Evolutionary conservation across 2,329 filamentous ascomycete species (phyloP), one percentile per base, ranked within the genome.

Genomic region (Cryphonectria japonica): DNA sequence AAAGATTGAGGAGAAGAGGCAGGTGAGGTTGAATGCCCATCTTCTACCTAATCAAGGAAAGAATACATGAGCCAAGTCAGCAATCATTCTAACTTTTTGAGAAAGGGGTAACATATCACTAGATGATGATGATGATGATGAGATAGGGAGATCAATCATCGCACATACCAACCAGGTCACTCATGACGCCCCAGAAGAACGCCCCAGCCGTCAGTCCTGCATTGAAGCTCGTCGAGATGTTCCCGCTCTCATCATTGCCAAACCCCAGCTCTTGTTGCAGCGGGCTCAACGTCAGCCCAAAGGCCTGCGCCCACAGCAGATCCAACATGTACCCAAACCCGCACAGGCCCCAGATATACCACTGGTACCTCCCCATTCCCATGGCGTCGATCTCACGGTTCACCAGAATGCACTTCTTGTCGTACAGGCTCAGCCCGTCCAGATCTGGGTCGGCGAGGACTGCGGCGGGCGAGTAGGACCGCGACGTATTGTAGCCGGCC

Each of bases 21-120:
- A 86, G 0, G 87, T 89, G 52, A 87, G 74, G 75, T 89, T 89
- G 79, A 89, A 89, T 0, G 86, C 86, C 83, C 85, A 88, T 69
- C 82, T 81, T 41, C 87, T 83, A 50, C 70, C 70, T 72, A 3
- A 11, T 13, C 8, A 39, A 67, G 81, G 82, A 16, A 46, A 16
- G 41, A 22, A 83, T 57, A 3, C 19, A 64, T 34, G 19, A 19
- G 9, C 2, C n/a, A 46, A 59, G 41, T 68, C 16, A 57, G 34
- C 13, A 7, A 39, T 6, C 32, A 7, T 39, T 37, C 1, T 3
- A 14, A 1, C 41, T 54, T 22, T 22, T 19, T 26, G 26, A 26
- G 57, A 8, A 39, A 6, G 1, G 14, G 2, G 14, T 1, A 43
- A 0, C n/a, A 29, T 14, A 41, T 32, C 46, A 11, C 60, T 41